These are phyloP conservation scores for Triglochin maritima DNA, from an alignment of 106 monocot genomes.

Conservation along the genomic window DNA sequence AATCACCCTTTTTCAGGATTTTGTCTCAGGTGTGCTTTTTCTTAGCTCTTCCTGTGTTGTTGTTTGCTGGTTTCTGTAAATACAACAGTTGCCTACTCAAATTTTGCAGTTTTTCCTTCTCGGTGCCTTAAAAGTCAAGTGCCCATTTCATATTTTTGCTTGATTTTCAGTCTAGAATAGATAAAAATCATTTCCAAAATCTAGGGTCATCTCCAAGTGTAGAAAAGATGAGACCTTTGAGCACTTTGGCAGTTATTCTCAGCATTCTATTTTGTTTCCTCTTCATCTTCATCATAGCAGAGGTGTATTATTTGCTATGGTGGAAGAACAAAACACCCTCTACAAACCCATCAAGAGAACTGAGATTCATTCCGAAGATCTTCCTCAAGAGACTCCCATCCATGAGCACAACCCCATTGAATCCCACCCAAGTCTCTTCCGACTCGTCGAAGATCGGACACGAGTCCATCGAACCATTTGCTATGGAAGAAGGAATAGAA, in stretches of 20 bases:
- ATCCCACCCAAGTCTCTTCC: slow-evolving; percentile 25
- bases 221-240: slow-evolving; percentile 17
- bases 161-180: not conserved
- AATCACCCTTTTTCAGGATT: too few species aligned
- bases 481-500: slow-evolving; percentile 41
- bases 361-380: too few species aligned
- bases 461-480: slow-evolving; percentile 15
- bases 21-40: too few species aligned
- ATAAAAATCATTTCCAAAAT: not conserved
- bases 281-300: slow-evolving; percentile 18
- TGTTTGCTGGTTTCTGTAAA: too few species aligned
- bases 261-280: slow-evolving; percentile 19
- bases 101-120: too few species aligned
- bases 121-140: not conserved
- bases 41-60: too few species aligned
- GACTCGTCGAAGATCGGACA: slow-evolving; percentile 1
- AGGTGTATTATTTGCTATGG: slow-evolving; percentile 69
- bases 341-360: slow-evolving; percentile 3
- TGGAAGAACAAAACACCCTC: slow-evolving; percentile 46
- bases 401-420: slow-evolving; percentile 31
- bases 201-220: not conserved
- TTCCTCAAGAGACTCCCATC: too few species aligned
- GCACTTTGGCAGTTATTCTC: slow-evolving; percentile 19
- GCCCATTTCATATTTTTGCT: not conserved
- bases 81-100: too few species aligned